Percentiles rank a stretch among this genome's conserved stretches.
These are phyloP conservation scores for Apiotrichum gracile DNA, from an alignment of 1,284 basidiomycete genomes.

Conservation along the genomic window DNA sequence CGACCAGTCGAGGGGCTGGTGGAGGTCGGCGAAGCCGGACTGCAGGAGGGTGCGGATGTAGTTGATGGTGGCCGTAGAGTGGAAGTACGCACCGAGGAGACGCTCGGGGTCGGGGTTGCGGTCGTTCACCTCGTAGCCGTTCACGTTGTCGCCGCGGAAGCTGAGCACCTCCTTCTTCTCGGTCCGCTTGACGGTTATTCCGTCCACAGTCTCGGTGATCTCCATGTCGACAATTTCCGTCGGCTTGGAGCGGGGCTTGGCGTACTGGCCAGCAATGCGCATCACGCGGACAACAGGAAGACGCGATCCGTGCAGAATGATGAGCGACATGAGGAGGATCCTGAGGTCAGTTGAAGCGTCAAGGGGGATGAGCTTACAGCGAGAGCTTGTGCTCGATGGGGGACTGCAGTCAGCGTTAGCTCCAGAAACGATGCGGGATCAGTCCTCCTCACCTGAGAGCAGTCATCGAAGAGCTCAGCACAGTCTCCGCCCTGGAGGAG, in stretches of 20 bases:
- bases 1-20: conserved; percentile 89
- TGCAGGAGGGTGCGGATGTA: conserved; percentile 80
- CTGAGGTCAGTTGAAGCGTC: conserved; percentile 20
- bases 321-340: conserved; percentile 89
- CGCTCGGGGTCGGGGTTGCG: conserved; percentile 81
- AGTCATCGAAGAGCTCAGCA: conserved; percentile 88
- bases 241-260: conserved; percentile 84
- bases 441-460: conserved; percentile 61
- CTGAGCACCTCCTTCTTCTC: conserved; percentile 42
- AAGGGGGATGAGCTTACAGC: conserved; percentile 47
- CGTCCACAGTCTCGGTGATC: conserved; percentile 46
- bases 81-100: conserved; percentile 83
- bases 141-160: conserved; percentile 88
- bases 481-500: conserved; percentile 95
- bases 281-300: conserved; percentile 88
- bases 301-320: conserved; percentile 87
- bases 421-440: no score
- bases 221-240: conserved; percentile 66
- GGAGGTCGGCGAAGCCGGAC: conserved; percentile 85
- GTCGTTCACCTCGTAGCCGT: conserved; percentile 66
- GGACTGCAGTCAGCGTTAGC: conserved; percentile 52
- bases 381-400: conserved; percentile 93
- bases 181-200: conserved; percentile 28
- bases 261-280: conserved; percentile 92
- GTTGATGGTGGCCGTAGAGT: conserved; percentile 89